Evolutionary conservation across 2,329 filamentous ascomycete genomes (phyloP).

Genomic region (Neopestalotiopsis rosae): DNA sequence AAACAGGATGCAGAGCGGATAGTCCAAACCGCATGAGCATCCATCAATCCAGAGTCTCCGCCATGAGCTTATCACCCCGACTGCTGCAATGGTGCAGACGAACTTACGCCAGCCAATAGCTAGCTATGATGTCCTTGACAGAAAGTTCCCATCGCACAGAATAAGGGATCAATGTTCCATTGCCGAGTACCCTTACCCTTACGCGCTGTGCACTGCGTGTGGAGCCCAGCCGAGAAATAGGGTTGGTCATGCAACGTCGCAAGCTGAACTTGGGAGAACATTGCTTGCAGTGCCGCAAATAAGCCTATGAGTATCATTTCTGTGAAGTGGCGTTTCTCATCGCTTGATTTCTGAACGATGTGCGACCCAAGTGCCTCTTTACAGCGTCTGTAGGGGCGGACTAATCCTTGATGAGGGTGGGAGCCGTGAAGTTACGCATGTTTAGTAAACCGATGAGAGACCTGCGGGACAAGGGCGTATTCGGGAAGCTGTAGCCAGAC

Average conservation of each 20-base stretch:
- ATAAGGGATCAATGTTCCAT: background rate
- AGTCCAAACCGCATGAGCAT: background rate
- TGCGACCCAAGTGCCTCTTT: background rate
- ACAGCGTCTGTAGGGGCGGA: background rate
- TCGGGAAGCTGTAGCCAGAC: too few species aligned
- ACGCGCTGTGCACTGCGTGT: background rate
- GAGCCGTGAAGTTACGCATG: too few species aligned
- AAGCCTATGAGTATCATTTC: background rate
- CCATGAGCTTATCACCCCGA: background rate
- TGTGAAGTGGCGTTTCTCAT: background rate
- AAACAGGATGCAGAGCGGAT: constrained; percentile 1
- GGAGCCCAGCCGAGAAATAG: background rate
- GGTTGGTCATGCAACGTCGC: constrained; percentile 1
- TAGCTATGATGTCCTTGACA: background rate
- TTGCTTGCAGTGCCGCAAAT: background rate
- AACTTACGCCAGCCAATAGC: background rate
- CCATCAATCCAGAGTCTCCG: background rate
- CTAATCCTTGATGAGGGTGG: background rate
- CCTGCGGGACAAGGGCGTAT: too few species aligned
- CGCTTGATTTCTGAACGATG: background rate
- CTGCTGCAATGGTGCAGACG: background rate
- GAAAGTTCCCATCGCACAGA: background rate
- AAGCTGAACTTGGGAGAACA: background rate
- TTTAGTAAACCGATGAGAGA: too few species aligned
- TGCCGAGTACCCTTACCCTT: background rate